These are phyloP conservation scores for Glycine soja DNA, from an alignment of 306 rosid species.

Conservation along the genomic window DNA sequence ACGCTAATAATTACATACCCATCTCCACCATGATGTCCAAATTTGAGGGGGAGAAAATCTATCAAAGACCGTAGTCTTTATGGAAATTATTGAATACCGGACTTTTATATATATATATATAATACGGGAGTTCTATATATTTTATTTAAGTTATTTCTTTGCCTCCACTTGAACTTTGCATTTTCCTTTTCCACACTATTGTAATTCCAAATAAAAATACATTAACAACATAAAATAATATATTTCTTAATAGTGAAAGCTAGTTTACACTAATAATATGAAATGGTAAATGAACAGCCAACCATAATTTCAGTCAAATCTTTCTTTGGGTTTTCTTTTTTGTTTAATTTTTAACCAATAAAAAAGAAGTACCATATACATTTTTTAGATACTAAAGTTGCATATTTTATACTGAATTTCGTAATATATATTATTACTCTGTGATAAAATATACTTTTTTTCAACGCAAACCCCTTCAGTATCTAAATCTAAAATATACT, in stretches of 20 bases:
- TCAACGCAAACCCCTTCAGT: not conserved
- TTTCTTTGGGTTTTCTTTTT: not conserved
- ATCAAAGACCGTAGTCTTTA: not conserved
- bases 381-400: too few species aligned
- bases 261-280: not conserved
- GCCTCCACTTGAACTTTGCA: not conserved
- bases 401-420: too few species aligned
- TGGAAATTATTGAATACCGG: not conserved
- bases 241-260: not conserved
- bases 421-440: too few species aligned
- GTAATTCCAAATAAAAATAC: not conserved
- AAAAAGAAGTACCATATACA: not conserved
- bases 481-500: not conserved
- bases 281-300: not conserved
- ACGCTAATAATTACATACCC: constrained; percentile 1
- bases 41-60: not conserved
- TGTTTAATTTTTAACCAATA: not conserved
- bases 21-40: constrained; percentile 4
- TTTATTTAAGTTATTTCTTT: not conserved
- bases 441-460: too few species aligned
- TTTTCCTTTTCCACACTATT: not conserved
- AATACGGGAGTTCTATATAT: not conserved
- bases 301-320: not conserved
- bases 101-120: not conserved
- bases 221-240: not conserved